Evolutionary conservation across 177 flowering plant genomes (phyloP).

Genomic region (Tripterygium wilfordii): DNA sequence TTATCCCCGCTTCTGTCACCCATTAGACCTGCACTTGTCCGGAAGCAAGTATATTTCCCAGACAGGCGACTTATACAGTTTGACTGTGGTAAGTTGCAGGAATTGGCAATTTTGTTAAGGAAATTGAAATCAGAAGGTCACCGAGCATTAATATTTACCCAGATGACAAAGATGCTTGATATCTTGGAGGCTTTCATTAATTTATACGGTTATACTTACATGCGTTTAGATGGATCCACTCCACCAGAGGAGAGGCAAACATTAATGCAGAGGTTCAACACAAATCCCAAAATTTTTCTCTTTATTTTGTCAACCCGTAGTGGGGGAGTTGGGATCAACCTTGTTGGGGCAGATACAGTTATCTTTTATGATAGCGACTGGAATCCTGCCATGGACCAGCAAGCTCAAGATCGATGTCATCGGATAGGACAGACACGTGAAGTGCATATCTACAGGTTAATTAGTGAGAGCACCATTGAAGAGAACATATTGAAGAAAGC

Average conservation of each 20-base stretch:
- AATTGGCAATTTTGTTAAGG: constrained; percentile 84
- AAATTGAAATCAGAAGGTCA: constrained; percentile 93
- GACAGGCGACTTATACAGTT: constrained; percentile 96
- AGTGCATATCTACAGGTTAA: constrained; percentile 91
- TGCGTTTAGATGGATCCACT: constrained; percentile 99
- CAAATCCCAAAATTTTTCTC: constrained; percentile 91
- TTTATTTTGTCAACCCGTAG: constrained; percentile 97
- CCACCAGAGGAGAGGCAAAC: constrained; percentile 98
- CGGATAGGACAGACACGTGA: constrained; percentile 99
- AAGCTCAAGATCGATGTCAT: constrained; percentile 99
- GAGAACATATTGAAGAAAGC: constrained; percentile 98
- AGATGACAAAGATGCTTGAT: constrained; percentile 99
- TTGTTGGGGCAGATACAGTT: constrained; percentile 98
- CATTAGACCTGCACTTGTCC: constrained; percentile 85
- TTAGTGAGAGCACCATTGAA: constrained; percentile 97
- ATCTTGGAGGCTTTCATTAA: constrained; percentile 91
- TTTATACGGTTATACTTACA: constrained; percentile 95
- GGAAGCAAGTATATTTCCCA: constrained; percentile 94
- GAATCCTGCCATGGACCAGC: constrained; percentile 99
- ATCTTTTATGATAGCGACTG: constrained; percentile 99
- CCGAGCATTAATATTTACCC: constrained; percentile 93
- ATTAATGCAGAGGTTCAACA: constrained; percentile 94
- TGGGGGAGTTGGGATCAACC: constrained; percentile 98
- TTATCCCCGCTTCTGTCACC: constrained; percentile 75
- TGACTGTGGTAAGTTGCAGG: constrained; percentile 98